Evolutionary conservation across 1,139 yeast genomes (phyloP).

Genomic region (Yamadazyma spencermartinsiae): DNA sequence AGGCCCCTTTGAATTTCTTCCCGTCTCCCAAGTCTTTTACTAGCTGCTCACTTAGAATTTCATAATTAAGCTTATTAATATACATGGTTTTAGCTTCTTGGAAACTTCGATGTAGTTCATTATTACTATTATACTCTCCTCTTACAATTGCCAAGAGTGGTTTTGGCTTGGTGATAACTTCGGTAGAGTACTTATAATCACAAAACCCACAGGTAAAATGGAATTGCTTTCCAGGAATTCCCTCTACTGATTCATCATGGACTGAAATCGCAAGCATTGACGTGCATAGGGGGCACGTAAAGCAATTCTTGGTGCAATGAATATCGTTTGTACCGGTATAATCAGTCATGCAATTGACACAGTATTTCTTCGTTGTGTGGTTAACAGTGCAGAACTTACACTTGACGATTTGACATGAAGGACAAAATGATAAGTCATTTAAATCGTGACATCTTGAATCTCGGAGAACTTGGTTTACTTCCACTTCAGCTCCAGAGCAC

Average conservation of each 20-base stretch:
- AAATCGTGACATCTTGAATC: conserved; percentile 8
- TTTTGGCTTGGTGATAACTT: conserved; percentile 34
- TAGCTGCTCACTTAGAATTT: conserved; percentile 11
- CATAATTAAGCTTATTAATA: conserved; percentile 9
- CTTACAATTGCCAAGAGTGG: conserved; percentile 32
- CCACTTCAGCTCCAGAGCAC: conserved; percentile 7
- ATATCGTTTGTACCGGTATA: conserved; percentile 25
- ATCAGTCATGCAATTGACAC: conserved; percentile 39
- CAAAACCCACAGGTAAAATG: conserved; percentile 35
- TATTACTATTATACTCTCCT: conserved; percentile 12
- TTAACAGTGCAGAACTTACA: conserved; percentile 28
- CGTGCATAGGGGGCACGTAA: conserved; percentile 39
- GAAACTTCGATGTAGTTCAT: conserved; percentile 3
- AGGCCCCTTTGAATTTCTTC: conserved; percentile 10
- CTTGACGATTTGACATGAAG: conserved; percentile 34
- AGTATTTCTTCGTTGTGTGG: conserved; percentile 30
- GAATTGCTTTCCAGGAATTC: conserved; percentile 32
- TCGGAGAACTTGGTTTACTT: conserved; percentile 4
- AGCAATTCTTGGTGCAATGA: conserved; percentile 39
- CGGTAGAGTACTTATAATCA: conserved; percentile 28
- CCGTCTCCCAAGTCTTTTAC: conserved; percentile 13
- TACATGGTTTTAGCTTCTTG: conserved; percentile 2
- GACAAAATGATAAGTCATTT: conserved; percentile 36
- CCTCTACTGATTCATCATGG: conserved; percentile 19
- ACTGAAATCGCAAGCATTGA: conserved; percentile 28